Base-by-base conservation (phyloP, 179 eudicot genomes). In the Heliamphora pulchella region DNA sequence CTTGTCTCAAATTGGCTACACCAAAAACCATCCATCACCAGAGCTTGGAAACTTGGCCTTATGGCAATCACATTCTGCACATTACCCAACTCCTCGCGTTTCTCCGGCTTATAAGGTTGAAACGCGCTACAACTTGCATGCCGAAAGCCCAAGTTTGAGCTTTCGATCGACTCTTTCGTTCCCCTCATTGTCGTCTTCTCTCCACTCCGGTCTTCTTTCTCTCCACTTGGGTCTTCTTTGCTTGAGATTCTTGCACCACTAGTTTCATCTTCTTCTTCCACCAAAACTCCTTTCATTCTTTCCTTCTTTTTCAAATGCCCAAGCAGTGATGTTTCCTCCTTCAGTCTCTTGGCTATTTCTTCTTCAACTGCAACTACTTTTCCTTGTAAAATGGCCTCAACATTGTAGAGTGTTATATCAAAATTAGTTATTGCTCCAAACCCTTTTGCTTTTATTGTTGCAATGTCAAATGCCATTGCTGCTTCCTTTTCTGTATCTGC, bases 111-210 rank as follows among this genome's bases (percentile, higher is more conserved):
- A 48, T 48, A 48, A 6, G 4, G 51, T 48, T 48, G 51, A 48
- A 48, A 48, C 7, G 51, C 51, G 7, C 51, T 48, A 48, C 5
- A 48, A 48, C 51, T 48, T 48, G 51, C 13, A 15, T 68, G 72
- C 72, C 50, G 51, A 20, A 68, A 68, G 9, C 71, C 71, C 4
- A 5, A 68, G 72, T 18, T 68, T 68, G 72, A 68, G n/a, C 72
- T 67, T 46, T 13, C 18, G 8, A 47, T 68, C 18, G 20, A 41
- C 17, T 43, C 72, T 14, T 68, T 68, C 15, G 72, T 4, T 14
- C 18, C 51, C 3, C 4, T 14, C 51, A 44, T 68, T 6, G 72
- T 18, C 72, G 15, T 43, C 51, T 43, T 15, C 43, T 44, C 72
- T 0, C 3, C 50, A 31, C 31, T 31, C 31, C 0, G 31, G 31